Evolutionary conservation across 169 alveolate genomes (phyloP).

Genomic region (Amoebophrya sp.): DNA sequence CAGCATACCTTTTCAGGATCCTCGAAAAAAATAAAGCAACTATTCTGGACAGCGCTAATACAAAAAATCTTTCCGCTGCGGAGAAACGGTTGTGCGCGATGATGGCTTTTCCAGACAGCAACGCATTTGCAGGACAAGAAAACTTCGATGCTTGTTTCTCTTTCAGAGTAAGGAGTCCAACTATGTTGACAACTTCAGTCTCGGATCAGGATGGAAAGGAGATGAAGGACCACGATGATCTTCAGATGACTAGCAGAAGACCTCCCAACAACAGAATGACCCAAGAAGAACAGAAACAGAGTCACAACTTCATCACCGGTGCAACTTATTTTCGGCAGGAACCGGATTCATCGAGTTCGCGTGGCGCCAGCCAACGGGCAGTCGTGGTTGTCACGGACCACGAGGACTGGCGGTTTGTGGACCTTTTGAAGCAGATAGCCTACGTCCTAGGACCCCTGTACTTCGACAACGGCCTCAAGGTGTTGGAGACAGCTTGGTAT

Average conservation of each 20-base stretch:
- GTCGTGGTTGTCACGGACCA: not conserved
- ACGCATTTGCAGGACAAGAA: not conserved
- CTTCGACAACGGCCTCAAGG: not conserved
- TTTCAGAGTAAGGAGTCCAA: too few species aligned
- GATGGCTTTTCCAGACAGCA: not conserved
- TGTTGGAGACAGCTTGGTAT: not conserved
- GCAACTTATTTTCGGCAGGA: not conserved
- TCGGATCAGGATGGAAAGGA: too few species aligned
- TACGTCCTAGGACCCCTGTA: not conserved
- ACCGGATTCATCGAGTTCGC: not conserved
- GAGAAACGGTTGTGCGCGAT: not conserved
- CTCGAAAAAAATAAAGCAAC: too few species aligned
- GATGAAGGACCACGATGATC: too few species aligned
- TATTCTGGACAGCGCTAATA: too few species aligned
- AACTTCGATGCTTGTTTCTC: not conserved
- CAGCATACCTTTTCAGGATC: too few species aligned
- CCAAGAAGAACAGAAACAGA: too few species aligned
- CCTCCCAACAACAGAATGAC: too few species aligned
- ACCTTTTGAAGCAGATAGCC: not conserved
- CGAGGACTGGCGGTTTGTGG: not conserved
- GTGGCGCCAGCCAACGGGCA: not conserved
- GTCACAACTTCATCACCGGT: not conserved
- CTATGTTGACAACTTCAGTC: too few species aligned
- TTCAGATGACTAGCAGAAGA: too few species aligned
- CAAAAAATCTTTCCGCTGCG: not conserved